Conservation (phyloP, 257 asterid genomes). For the Ehretia macrophylla region DNA sequence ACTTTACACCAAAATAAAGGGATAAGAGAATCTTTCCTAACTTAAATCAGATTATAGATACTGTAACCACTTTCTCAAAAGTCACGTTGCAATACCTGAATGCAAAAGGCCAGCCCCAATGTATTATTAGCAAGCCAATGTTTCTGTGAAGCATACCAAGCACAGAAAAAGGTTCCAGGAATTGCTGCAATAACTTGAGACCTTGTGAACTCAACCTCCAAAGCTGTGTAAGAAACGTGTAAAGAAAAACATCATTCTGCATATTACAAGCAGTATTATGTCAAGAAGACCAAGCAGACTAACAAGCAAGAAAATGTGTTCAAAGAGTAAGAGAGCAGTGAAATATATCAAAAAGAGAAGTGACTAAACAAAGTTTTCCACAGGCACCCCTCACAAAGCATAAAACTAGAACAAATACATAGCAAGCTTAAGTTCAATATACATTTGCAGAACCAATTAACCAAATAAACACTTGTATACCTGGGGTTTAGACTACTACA, state of each 20-base stretch:
- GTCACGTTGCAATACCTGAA: conserved; percentile 50
- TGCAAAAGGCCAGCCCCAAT: conserved; percentile 92
- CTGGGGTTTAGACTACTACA: too few species aligned
- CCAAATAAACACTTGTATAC: too few species aligned
- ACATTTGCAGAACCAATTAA: too few species aligned
- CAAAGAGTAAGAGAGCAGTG: too few species aligned
- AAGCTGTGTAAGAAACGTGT: conserved; percentile 50
- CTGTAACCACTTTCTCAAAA: too few species aligned
- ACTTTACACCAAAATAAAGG: too few species aligned
- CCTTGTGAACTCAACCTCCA: conserved; percentile 85
- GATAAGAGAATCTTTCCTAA: too few species aligned
- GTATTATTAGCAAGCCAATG: conserved; percentile 97
- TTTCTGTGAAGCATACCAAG: conserved; percentile 91
- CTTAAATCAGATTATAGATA: too few species aligned
- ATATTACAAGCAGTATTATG: not conserved
- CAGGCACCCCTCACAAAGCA: too few species aligned
- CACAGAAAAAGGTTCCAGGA: conserved; percentile 94
- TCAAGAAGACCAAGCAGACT: not conserved
- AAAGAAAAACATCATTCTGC: conserved; percentile 12
- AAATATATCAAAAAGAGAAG: too few species aligned
- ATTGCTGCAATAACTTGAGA: conserved; percentile 79
- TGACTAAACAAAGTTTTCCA: too few species aligned
- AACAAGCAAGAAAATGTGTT: too few species aligned
- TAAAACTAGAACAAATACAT: not conserved
- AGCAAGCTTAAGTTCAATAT: not conserved